A percentile compares a stretch with the other conserved stretches of the same genome.
Evolutionary conservation across 1,284 basidiomycete species (phyloP).

Genomic region (Irpex sp.): DNA sequence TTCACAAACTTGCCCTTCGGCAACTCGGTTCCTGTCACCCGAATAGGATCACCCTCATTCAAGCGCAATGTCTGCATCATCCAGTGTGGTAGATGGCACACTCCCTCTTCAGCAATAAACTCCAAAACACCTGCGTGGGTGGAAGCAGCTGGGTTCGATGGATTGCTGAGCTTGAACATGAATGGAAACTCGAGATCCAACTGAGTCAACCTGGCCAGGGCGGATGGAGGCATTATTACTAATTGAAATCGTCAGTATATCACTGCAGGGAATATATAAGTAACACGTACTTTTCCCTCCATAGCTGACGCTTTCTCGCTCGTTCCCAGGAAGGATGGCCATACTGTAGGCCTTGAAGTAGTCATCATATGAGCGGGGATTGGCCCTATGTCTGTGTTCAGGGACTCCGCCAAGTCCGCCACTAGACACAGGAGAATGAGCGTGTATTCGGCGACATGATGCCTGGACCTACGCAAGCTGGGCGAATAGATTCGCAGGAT

Average conservation of each 20-base stretch:
- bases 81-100: constrained; percentile 96
- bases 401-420: constrained; percentile 55
- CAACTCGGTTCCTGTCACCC: constrained; percentile 84
- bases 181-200: constrained; percentile 93
- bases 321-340: constrained; percentile 78
- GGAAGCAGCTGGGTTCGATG: constrained; percentile 78
- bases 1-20: constrained; percentile 97
- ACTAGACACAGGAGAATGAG: neutral
- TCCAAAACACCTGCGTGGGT: constrained; percentile 98
- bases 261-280: constrained; percentile 5
- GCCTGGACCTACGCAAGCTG: constrained; percentile 50
- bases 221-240: constrained; percentile 98
- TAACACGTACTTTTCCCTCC: constrained; percentile 91
- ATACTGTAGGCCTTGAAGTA: constrained; percentile 86
- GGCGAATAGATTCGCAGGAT: constrained; percentile 48
- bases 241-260: neutral
- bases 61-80: constrained; percentile 97
- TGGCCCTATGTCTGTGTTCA: constrained; percentile 41
- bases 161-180: constrained; percentile 95
- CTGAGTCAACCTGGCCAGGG: constrained; percentile 83
- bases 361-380: constrained; percentile 71
- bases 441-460: neutral
- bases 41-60: constrained; percentile 93
- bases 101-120: constrained; percentile 97
- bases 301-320: constrained; percentile 86